Base-by-base conservation (phyloP, 2,329 filamentous ascomycete species). In the Aureobasidium sp. region DNA sequence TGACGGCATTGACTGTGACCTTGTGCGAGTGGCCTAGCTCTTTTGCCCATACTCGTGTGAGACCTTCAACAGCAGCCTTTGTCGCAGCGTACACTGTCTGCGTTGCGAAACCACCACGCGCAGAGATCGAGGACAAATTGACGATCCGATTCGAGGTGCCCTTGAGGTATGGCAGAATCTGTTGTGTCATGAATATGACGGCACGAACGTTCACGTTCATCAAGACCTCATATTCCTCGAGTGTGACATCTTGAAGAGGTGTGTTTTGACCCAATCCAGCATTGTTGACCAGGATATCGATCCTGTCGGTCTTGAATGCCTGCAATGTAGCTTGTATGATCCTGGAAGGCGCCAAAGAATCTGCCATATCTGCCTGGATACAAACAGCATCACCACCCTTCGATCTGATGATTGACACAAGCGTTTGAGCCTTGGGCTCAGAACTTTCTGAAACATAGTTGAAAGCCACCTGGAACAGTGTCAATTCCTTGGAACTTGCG, bases 41-140 rank as follows among this genome's bases (percentile, higher is more conserved):
- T n/a, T 36, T 59, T 22, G 64, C 64, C 62, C 58, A 65, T 1
- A 61, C 52, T 15, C 52, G 41, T 7, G 63, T 61, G n/a, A 64
- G n/a, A 14, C 62, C 52, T 45, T 64, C 64, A 12, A 64, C 45
- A 2, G 62, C 62, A 14, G 60, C 63, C 45, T 65, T 65, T 29
- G 37, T 42, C 11, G 64, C 63, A 9, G 52, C 55, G 45, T 85
- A 84, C 52, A 85, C 77, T 36, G 78, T 77, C 73, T 83, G 81
- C n/a, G 76, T 78, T 45, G 79, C 73, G 70, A 84, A 81, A 17
- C 82, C 82, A 59, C 79, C 75, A 25, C 78, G 76, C n/a, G 80
- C 79, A 34, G 78, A 81, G 29, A 83, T 80, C 63, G 79, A 82
- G 5, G 81, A 82, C 59, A 84, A 72, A 71, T 81, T 83, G 70